These are phyloP conservation scores for Drechmeria coniospora DNA, from an alignment of 2,329 filamentous ascomycete genomes.

Conservation along the genomic window DNA sequence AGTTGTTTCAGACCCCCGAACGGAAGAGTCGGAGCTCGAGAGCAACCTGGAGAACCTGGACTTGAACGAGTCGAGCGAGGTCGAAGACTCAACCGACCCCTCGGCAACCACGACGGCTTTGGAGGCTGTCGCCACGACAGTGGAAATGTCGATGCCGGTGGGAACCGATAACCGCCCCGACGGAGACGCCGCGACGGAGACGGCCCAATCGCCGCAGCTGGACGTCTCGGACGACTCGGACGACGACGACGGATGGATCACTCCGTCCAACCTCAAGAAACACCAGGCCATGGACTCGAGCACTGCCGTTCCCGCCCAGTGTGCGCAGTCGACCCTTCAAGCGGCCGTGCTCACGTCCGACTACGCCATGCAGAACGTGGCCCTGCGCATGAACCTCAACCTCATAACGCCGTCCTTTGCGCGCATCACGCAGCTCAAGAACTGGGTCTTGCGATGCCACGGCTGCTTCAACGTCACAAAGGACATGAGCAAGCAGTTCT, in stretches of 20 bases:
- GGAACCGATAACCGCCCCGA: too few species aligned
- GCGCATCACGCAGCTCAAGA: slow-evolving; percentile 72
- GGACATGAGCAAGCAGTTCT: slow-evolving; percentile 83
- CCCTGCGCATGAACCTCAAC: slow-evolving; percentile 87
- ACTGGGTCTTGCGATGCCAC: slow-evolving; percentile 84
- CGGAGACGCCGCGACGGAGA: slow-evolving; percentile 3
- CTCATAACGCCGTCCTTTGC: slow-evolving; percentile 66
- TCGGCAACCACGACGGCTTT: not conserved
- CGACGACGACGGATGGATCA: slow-evolving; percentile 77
- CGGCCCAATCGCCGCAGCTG: slow-evolving; percentile 12
- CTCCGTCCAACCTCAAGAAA: slow-evolving; percentile 77
- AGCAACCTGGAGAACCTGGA: slow-evolving; percentile 10
- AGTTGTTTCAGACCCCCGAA: too few species aligned
- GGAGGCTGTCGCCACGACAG: too few species aligned
- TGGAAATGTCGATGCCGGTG: too few species aligned
- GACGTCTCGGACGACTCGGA: slow-evolving; percentile 28
- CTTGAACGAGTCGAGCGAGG: slow-evolving; percentile 4
- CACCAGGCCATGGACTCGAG: slow-evolving; percentile 54
- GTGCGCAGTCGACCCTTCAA: slow-evolving; percentile 53
- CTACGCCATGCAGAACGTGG: slow-evolving; percentile 95
- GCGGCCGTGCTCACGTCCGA: slow-evolving; percentile 89
- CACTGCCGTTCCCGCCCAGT: slow-evolving; percentile 27
- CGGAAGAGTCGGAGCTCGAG: slow-evolving; percentile 6
- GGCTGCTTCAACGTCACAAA: slow-evolving; percentile 77
- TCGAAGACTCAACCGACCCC: not conserved